Conservation (phyloP, 2,329 filamentous ascomycete genomes). For the Talaromyces sp. region DNA sequence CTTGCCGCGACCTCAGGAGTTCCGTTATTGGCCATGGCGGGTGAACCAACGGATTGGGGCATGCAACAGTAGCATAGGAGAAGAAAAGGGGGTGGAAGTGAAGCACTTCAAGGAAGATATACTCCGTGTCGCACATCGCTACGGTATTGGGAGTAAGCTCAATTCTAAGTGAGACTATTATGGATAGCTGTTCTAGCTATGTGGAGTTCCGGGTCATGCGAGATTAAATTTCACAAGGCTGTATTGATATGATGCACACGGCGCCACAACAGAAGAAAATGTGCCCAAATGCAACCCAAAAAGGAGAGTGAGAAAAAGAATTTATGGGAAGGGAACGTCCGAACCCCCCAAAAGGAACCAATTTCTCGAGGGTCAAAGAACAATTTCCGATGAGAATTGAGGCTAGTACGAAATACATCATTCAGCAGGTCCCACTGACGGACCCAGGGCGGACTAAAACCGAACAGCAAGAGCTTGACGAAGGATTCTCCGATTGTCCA, state of each 20-base stretch:
- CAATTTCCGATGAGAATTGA: no score
- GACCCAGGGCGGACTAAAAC: background rate
- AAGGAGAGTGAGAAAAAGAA: no score
- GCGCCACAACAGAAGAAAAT: no score
- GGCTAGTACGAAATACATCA: background rate
- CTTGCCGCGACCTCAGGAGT: slow-evolving; percentile 3
- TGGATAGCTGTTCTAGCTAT: background rate
- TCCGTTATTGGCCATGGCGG: background rate
- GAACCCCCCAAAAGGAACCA: no score
- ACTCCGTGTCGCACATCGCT: background rate
- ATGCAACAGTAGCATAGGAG: background rate
- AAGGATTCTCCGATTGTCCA: background rate
- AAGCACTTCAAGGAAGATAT: background rate
- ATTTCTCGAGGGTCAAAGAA: no score
- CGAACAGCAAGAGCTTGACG: slow-evolving; percentile 1
- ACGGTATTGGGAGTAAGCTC: background rate
- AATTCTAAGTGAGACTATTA: background rate
- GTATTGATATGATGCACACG: no score
- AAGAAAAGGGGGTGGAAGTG: background rate
- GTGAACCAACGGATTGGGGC: slow-evolving; percentile 1
- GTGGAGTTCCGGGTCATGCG: background rate
- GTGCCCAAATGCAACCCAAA: no score
- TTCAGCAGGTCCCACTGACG: background rate
- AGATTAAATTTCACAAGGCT: no score
- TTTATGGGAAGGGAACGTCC: no score